Evolutionary conservation across 768 basidiomycete species (phyloP).

Genomic region (Podaxis mareebaensis): DNA sequence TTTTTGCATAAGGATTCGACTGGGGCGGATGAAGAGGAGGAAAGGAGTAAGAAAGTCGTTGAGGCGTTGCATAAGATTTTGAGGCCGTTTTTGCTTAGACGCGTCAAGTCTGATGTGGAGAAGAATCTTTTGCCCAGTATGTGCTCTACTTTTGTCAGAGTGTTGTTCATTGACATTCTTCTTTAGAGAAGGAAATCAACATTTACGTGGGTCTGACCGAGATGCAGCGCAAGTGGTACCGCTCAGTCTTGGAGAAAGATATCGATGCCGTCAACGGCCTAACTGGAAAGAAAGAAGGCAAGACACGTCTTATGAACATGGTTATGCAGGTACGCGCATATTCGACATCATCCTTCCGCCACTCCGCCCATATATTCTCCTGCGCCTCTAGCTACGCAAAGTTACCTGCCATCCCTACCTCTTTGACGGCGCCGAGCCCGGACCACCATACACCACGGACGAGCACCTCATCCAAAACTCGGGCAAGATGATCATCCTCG

Average conservation of each 20-base stretch:
- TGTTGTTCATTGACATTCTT: background rate
- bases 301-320: slow-evolving; percentile 96
- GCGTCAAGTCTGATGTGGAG: slow-evolving; percentile 97
- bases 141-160: slow-evolving; percentile 4
- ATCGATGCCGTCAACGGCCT: slow-evolving; percentile 98
- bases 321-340: slow-evolving; percentile 82
- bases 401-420: slow-evolving; percentile 91
- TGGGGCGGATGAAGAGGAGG: slow-evolving; percentile 67
- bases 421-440: slow-evolving; percentile 97
- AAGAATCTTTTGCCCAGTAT: slow-evolving; percentile 90
- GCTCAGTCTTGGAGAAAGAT: slow-evolving; percentile 93
- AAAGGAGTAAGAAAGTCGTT: slow-evolving; percentile 89
- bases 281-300: slow-evolving; percentile 97
- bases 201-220: slow-evolving; percentile 96
- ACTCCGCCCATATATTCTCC: background rate
- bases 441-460: slow-evolving; percentile 97
- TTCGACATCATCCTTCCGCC: background rate
- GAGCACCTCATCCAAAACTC: slow-evolving; percentile 93
- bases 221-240: slow-evolving; percentile 99
- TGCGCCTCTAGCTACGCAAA: slow-evolving; percentile 59
- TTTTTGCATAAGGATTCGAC: slow-evolving; percentile 90
- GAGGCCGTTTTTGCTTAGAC: slow-evolving; percentile 88
- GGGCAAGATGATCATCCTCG: slow-evolving; percentile 97
- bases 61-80: slow-evolving; percentile 97
- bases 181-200: slow-evolving; percentile 93